Percentiles rank a stretch among this genome's conserved stretches.
phyloP scores from a whole-genome alignment of 1,284 basidiomycete species.

The Microbotryum saponariae region DNA sequence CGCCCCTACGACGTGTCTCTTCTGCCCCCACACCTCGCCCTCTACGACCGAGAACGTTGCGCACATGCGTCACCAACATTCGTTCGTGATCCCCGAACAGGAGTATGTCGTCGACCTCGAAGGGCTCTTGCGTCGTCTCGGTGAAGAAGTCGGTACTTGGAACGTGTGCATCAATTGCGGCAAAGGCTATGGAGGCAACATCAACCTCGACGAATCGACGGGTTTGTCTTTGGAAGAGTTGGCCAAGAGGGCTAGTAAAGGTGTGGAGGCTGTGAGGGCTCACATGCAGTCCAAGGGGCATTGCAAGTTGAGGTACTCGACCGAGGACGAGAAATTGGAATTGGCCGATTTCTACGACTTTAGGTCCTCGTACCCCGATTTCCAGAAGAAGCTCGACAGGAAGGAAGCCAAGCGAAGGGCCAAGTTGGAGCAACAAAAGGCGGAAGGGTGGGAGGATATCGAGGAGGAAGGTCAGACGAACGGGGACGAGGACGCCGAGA shows the following conservation, averaged over 20 bases:
- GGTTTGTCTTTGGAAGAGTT: conserved; percentile 20
- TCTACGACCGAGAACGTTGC: conserved; percentile 57
- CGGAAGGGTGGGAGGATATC: conserved; percentile 44
- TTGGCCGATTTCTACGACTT: conserved; percentile 94
- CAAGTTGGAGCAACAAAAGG: conserved; percentile 37
- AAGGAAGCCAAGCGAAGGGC: conserved; percentile 39
- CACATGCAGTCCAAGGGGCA: conserved; percentile 94
- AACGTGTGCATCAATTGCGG: conserved; percentile 86
- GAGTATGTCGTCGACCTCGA: conserved; percentile 78
- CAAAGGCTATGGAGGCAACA: conserved; percentile 47
- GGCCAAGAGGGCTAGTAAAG: conserved; percentile 32
- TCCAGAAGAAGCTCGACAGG: conserved; percentile 40
- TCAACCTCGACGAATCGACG: conserved; percentile 47
- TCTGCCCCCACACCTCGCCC: conserved; percentile 58
- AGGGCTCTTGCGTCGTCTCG: conserved; percentile 78
- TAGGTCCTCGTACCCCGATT: conserved; percentile 64
- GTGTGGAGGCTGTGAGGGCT: conserved; percentile 71
- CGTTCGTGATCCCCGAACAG: conserved; percentile 93
- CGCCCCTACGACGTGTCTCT: conserved; percentile 56
- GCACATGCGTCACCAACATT: conserved; percentile 83
- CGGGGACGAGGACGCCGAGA: conserved; percentile 43
- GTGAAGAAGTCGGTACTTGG: conserved; percentile 85
- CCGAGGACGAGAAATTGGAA: conserved; percentile 71
- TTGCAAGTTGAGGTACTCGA: conserved; percentile 90
- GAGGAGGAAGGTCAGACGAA: conserved; percentile 44